Base-by-base conservation (phyloP, 2,329 filamentous ascomycete species). In the Emergomyces pasteurianus region DNA sequence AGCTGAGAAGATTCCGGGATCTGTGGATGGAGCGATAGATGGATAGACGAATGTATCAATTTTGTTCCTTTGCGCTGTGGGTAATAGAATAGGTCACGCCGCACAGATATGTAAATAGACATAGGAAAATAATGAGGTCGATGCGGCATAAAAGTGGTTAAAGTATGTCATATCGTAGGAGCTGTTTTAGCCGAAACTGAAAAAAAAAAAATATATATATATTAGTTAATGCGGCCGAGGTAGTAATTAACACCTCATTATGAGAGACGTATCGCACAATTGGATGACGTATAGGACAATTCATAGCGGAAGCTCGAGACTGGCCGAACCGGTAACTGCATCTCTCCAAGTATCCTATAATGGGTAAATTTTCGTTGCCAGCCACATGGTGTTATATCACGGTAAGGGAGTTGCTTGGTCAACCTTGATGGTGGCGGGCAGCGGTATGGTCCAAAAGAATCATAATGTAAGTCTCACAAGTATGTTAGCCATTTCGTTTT, bases 91-190 rank as follows among this genome's bases (percentile, higher is more conserved):
- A 36, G 38, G n/a, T 42, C 9, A 36, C 34, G 34, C 12, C n/a
- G n/a, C n/a, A 16, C 23, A 38, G 5, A 49, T 59, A 59, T 26
- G 23, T 16, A 40, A 31, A 36, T 59, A 59, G 21, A 59, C 58
- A 59, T 59, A 59, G 40, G 58, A 59, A 59, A n/a, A n/a, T n/a
- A n/a, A 59, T 52, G 31, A 54, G 50, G 21, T 59, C 47, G 49
- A 53, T 53, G 58, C 2, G 58, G 26, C 5, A 42, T 59, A 28
- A 59, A 49, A 53, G 47, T 40, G 23, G 58, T 42, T 31, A 53
- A 59, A 59, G 47, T 59, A 59, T 59, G 58, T 59, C 58, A 52
- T 59, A 31, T 59, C 58, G n/a, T 59, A 59, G 53, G 52, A 52
- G 34, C 10, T 56, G 58, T 23, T 53, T 53, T 53, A 28, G 46